Evolutionary conservation across 306 rosid species (phyloP).

Genomic region (Quercus rubra): DNA sequence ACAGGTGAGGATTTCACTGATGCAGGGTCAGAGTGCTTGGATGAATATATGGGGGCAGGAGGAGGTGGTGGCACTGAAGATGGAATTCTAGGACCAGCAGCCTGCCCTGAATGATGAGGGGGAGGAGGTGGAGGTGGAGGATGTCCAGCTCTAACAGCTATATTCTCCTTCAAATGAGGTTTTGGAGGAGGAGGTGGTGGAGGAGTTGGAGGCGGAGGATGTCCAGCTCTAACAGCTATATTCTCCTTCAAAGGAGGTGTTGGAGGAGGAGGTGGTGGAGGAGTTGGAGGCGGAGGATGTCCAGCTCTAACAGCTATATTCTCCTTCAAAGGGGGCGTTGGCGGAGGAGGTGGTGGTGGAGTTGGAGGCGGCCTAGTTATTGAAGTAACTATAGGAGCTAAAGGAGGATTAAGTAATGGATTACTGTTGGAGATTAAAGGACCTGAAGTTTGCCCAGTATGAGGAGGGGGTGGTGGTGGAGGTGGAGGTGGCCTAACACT

Average conservation of each 20-base stretch:
- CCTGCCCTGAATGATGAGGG: constrained; percentile 19
- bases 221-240: constrained; percentile 14
- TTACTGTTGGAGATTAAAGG: background rate
- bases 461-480: constrained; percentile 36
- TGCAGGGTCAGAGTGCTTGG: constrained; percentile 20
- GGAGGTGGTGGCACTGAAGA: constrained; percentile 37
- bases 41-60: constrained; percentile 19
- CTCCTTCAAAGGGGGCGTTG: constrained; percentile 26
- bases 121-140: constrained; percentile 34
- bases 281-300: constrained; percentile 43
- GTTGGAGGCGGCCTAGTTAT: constrained; percentile 31
- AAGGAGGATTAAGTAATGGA: background rate
- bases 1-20: constrained; percentile 23
- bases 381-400: background rate
- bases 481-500: constrained; percentile 17
- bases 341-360: constrained; percentile 26
- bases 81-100: constrained; percentile 22
- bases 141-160: constrained; percentile 20
- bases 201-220: constrained; percentile 40
- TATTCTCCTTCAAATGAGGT: constrained; percentile 35
- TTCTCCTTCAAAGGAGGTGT: constrained; percentile 27
- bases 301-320: constrained; percentile 16
- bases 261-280: constrained; percentile 14
- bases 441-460: background rate
- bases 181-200: constrained; percentile 32